phyloP scores from a whole-genome alignment of 1,284 basidiomycete genomes.

The Ceratobasidium sp. region DNA sequence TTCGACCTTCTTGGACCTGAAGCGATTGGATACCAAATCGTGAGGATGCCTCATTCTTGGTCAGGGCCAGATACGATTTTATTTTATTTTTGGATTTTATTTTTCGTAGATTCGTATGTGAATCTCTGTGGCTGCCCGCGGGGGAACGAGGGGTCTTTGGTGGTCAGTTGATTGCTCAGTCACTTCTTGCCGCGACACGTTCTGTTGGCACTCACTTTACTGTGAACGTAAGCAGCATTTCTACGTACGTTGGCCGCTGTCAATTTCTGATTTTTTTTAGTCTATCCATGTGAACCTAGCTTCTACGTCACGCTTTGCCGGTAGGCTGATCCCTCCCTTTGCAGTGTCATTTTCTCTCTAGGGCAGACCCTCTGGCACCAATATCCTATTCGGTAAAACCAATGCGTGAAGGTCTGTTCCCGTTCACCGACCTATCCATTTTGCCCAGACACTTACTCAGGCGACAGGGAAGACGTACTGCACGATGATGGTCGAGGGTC shows the following conservation, averaged over 20 bases:
- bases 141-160: constrained; percentile 84
- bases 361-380: constrained; percentile 76
- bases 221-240: constrained; percentile 72
- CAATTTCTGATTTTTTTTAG: constrained; percentile 51
- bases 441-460: too few species aligned
- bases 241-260: too few species aligned
- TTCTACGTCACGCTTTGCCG: too few species aligned
- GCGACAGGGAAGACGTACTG: constrained; percentile 70
- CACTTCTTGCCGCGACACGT: constrained; percentile 78
- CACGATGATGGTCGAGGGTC: constrained; percentile 76
- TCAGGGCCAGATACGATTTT: neutral
- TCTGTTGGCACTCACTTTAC: constrained; percentile 68
- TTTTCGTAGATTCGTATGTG: constrained; percentile 63
- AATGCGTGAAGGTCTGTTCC: constrained; percentile 61
- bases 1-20: constrained; percentile 74
- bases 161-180: constrained; percentile 84
- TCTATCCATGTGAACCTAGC: constrained; percentile 78
- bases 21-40: constrained; percentile 76
- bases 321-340: too few species aligned
- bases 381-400: constrained; percentile 87
- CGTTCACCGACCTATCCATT: too few species aligned
- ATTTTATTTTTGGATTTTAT: too few species aligned
- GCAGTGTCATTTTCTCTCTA: constrained; percentile 84
- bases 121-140: constrained; percentile 70
- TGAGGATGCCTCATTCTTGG: constrained; percentile 32